Base-by-base conservation (phyloP, 1,284 basidiomycete species). In the Thelephora terrestris region DNA sequence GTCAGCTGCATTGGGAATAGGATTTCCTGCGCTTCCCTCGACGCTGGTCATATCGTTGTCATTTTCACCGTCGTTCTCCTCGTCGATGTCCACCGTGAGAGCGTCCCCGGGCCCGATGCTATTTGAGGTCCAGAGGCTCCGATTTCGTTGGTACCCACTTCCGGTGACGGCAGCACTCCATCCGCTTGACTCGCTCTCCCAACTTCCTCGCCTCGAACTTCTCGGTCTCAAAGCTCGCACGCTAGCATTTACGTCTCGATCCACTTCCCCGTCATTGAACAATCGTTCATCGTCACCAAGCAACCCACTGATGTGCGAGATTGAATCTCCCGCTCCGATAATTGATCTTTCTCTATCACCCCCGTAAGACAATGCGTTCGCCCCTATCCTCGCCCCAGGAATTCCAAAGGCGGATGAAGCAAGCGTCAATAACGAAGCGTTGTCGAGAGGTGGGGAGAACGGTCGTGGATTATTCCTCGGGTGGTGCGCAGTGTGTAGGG, bases 401-500 rank as follows among this genome's bases (percentile, higher is more conserved):
- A 83, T 70, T 0, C 78, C 91, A 62, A 89, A 94, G 1, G 90
- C 91, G 3, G 90, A 94, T 12, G 90, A 93, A 3, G 94, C 94
- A 10, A 98, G 78, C 0, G 94, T 98, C 42, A 97, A 71, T 45
- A 94, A 72, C 4, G 89, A 93, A 1, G 94, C 94, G 60, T 98
- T 93, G 61, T 95, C 91, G 21, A 81, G 71, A 0, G 94, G 94
- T 9, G 90, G 85, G 2, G 87, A 90, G 5, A 85, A 84, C 14
- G 95, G 95, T 18, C 87, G 80, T 2, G 94, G 94, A 63, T 98
- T 98, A 66, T 97, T 91, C 46, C 90, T 79, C 2, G 94, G 95
- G 66, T 98, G 93, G 52, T 92, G 91, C 6, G 81, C 71, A 0
- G 91, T 91, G 62, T 94, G 91, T 37, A 86, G 75, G 0, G 95